Evolutionary conservation across 2,329 filamentous ascomycete species (phyloP).

Genomic region (Alternaria sp.): DNA sequence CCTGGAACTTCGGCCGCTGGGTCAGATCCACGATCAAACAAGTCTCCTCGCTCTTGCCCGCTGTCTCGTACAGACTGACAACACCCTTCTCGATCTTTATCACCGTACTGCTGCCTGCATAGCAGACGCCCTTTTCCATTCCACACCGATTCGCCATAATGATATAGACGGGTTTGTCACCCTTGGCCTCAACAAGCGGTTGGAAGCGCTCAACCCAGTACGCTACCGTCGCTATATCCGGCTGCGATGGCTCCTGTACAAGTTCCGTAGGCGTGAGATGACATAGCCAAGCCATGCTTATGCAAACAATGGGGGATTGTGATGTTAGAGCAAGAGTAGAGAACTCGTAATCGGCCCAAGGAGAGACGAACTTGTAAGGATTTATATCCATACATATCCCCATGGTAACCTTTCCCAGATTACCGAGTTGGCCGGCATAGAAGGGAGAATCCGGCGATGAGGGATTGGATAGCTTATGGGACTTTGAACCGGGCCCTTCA

Average conservation of each 20-base stretch:
- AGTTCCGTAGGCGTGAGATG: constrained; percentile 57
- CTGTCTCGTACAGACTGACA: constrained; percentile 71
- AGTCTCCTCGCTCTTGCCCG: constrained; percentile 73
- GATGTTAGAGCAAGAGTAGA: constrained; percentile 63
- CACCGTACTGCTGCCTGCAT: constrained; percentile 77
- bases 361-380: constrained; percentile 65
- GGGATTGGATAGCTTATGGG: constrained; percentile 26
- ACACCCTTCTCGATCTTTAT: constrained; percentile 70
- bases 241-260: constrained; percentile 57
- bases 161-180: constrained; percentile 65
- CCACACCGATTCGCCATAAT: constrained; percentile 76
- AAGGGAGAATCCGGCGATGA: constrained; percentile 40
- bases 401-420: constrained; percentile 47
- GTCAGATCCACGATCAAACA: constrained; percentile 72
- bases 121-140: constrained; percentile 68
- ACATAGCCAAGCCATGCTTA: constrained; percentile 82
- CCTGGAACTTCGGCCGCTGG: constrained; percentile 45
- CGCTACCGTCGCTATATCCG: constrained; percentile 74
- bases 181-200: constrained; percentile 56
- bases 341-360: constrained; percentile 65
- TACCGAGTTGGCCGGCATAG: constrained; percentile 45
- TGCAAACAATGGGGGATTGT: constrained; percentile 67
- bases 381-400: constrained; percentile 68
- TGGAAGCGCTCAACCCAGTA: constrained; percentile 79
- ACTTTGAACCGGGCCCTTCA: constrained; percentile 53